Evolutionary conservation across 1,139 yeast genomes (phyloP).

Genomic region (Scheffersomyces titani): DNA sequence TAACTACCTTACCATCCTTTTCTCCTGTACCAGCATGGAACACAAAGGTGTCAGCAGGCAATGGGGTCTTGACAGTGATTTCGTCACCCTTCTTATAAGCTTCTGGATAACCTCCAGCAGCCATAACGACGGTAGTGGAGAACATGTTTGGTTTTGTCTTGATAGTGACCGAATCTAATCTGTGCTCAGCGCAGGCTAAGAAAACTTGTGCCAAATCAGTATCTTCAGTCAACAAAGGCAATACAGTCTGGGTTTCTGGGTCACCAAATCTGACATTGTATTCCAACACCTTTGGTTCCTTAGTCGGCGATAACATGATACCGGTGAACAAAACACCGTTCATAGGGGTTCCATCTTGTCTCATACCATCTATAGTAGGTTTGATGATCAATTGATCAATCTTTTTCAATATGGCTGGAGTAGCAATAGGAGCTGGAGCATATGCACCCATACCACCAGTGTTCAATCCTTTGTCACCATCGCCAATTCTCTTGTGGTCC

Average conservation of each 20-base stretch:
- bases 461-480: constrained; percentile 90
- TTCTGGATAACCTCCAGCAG: constrained; percentile 98
- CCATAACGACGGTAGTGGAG: constrained; percentile 91
- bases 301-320: constrained; percentile 77
- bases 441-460: constrained; percentile 99
- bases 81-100: constrained; percentile 82
- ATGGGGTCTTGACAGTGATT: constrained; percentile 56
- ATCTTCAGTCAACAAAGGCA: constrained; percentile 79
- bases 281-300: constrained; percentile 90
- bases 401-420: constrained; percentile 64
- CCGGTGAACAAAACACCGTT: constrained; percentile 98
- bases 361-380: constrained; percentile 96
- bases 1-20: constrained; percentile 61
- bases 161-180: constrained; percentile 82
- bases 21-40: constrained; percentile 94
- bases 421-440: constrained; percentile 94
- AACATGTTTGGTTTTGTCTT: constrained; percentile 60
- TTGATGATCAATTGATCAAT: constrained; percentile 74
- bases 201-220: constrained; percentile 91
- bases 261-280: constrained; percentile 98
- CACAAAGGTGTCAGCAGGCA: constrained; percentile 61
- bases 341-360: constrained; percentile 93
- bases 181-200: constrained; percentile 92
- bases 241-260: constrained; percentile 97
- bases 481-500: constrained; percentile 95